phyloP scores from a whole-genome alignment of 108 stramenopile species.

The Schizochytrium sp. region DNA sequence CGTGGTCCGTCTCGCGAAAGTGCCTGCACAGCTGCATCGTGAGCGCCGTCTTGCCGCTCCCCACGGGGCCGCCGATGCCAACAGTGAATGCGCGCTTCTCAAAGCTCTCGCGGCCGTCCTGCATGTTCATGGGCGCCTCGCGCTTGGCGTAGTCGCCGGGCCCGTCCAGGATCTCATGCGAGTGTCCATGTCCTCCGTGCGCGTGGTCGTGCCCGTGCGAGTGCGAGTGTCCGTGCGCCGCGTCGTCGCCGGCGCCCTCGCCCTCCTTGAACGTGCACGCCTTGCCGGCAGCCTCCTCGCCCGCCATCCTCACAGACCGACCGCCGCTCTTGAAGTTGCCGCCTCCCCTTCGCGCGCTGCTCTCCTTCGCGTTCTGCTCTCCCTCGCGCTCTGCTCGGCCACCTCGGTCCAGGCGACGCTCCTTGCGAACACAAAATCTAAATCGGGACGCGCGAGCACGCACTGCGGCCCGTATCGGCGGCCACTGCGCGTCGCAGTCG shows the following conservation, averaged over 20 bases:
- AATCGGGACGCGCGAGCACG: no score
- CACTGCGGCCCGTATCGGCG: no score
- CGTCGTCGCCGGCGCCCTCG: neutral
- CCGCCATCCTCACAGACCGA: no score
- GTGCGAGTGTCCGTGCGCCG: neutral
- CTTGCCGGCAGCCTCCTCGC: no score
- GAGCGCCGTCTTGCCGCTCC: slow-evolving; percentile 73
- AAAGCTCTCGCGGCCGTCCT: slow-evolving; percentile 24
- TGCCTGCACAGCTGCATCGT: slow-evolving; percentile 62
- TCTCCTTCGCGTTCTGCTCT: no score
- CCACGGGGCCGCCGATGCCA: slow-evolving; percentile 86
- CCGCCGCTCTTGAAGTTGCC: no score
- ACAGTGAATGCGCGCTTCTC: slow-evolving; percentile 72
- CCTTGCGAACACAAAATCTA: no score
- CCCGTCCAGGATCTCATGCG: slow-evolving; percentile 26
- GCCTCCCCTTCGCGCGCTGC: no score
- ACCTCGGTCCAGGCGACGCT: no score
- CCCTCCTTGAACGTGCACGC: neutral
- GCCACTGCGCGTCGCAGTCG: no score
- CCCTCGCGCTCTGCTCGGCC: no score
- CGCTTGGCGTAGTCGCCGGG: slow-evolving; percentile 29
- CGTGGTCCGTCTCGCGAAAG: slow-evolving; percentile 35
- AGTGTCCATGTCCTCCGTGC: slow-evolving; percentile 31
- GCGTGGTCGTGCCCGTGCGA: slow-evolving; percentile 6
- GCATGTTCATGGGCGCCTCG: slow-evolving; percentile 22